phyloP scores from a whole-genome alignment of 2,329 filamentous ascomycete genomes.

The Scedosporium boydii region DNA sequence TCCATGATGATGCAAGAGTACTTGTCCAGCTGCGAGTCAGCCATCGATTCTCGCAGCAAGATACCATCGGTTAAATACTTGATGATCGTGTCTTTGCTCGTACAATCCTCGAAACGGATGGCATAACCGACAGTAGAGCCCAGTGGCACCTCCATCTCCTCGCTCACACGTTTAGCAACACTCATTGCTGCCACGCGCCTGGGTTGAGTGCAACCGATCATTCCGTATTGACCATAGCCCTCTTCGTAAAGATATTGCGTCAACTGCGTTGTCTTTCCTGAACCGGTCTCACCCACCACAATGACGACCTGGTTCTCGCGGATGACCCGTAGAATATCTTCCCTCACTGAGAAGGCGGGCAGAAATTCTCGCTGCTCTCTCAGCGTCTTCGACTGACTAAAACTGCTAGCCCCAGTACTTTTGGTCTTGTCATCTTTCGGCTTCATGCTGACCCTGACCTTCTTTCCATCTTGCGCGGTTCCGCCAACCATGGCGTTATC shows the following conservation, averaged over 20 bases:
- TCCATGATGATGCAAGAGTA: constrained; percentile 99
- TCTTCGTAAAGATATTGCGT: constrained; percentile 96
- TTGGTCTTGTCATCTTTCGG: constrained; percentile 16
- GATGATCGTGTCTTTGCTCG: constrained; percentile 87
- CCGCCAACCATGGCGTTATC: constrained; percentile 77
- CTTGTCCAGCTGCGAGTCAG: constrained; percentile 84
- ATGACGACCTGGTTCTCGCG: constrained; percentile 96
- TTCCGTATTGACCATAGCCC: constrained; percentile 75
- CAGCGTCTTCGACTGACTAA: constrained; percentile 85
- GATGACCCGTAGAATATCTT: constrained; percentile 85
- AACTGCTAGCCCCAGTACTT: constrained; percentile 73
- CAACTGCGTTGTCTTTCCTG: constrained; percentile 93
- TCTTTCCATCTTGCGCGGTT: constrained; percentile 57
- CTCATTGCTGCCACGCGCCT: constrained; percentile 97
- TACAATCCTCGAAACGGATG: constrained; percentile 97
- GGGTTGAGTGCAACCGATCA: constrained; percentile 96
- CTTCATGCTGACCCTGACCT: constrained; percentile 36
- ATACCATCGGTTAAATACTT: constrained; percentile 99
- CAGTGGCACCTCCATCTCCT: constrained; percentile 93
- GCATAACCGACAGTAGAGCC: constrained; percentile 88
- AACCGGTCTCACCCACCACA: constrained; percentile 93
- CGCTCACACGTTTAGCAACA: constrained; percentile 93
- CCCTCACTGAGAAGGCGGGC: constrained; percentile 90
- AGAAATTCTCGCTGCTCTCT: constrained; percentile 87
- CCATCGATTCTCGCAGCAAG: constrained; percentile 82